Base-by-base conservation (phyloP, 2,329 filamentous ascomycete genomes). In the Chrysoporthe deuterocubensis region DNA sequence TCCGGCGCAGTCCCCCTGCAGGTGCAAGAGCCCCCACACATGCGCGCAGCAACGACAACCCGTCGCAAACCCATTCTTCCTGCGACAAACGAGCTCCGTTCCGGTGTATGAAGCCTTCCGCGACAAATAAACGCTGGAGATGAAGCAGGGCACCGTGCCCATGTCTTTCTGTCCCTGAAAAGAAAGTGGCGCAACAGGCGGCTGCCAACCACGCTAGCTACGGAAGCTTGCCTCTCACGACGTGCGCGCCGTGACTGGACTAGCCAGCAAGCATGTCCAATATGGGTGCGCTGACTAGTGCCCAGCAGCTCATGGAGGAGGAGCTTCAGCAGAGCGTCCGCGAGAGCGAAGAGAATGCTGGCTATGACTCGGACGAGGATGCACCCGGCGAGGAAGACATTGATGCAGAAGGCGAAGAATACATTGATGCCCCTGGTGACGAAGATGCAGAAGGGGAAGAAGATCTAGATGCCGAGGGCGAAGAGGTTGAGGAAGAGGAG, bases 301-400 rank as follows among this genome's bases (percentile, higher is more conserved):
- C 66, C 37, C 62, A 66, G 64, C 85, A 86, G 73, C 79, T 83
- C 62, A 87, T 85, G 78, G 82, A 87, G 74, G 85, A 88, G 68
- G 84, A 87, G 75, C 79, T 87, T 67, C 86, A 87, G 73, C 84
- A 86, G 72, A 87, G 84, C 75, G 83, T 82, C 56, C 78, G 84
- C 71, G 79, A 83, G 66, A 85, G 84, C 6, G 84, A 85, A 67
- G 83, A 82, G 37, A 78, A 80, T 58, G 77, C 76, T 61, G 79
- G 78, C 40, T 74, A 75, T 66, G 81, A 80, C 61, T 65, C 66
- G 3, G 57, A 70, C 4, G 81, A 82, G 46, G 82, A 81, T 37
- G 69, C 72, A 48, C 67, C 70, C 9, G 73, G 73, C 40, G 74
- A 75, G 46, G 73, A 75, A 37, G 73, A 75, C 9, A 66, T 67